A percentile compares a stretch with the other conserved stretches of the same genome.
These are phyloP conservation scores for Xylaria sp. DNA, from an alignment of 2,329 filamentous ascomycete species.

Conservation along the genomic window DNA sequence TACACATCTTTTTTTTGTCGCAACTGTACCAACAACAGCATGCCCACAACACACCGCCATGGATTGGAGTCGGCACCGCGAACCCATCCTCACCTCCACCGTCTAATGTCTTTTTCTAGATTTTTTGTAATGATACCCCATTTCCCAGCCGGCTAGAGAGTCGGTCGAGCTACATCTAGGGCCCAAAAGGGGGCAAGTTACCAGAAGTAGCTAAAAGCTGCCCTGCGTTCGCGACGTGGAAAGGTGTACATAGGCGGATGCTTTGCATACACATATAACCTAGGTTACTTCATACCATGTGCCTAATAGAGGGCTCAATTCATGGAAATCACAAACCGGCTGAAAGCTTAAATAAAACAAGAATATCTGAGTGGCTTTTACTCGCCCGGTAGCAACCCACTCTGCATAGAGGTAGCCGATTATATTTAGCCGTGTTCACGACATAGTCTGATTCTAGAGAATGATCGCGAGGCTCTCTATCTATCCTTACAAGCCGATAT, in stretches of 20 bases:
- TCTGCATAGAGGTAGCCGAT: neutral
- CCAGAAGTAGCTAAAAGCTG: conserved; percentile 12
- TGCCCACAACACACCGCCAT: conserved; percentile 32
- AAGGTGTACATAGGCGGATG: conserved; percentile 36
- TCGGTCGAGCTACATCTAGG: conserved; percentile 25
- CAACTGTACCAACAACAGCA: conserved; percentile 34
- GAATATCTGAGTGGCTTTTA: neutral
- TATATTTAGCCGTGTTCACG: neutral
- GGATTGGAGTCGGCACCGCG: conserved; percentile 29
- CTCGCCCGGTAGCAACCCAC: neutral
- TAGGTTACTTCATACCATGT: conserved; percentile 16
- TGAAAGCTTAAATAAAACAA: neutral
- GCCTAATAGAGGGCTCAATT: conserved; percentile 24
- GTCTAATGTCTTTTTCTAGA: conserved; percentile 29
- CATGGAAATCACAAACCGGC: conserved; percentile 17
- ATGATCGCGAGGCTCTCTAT: too few species aligned
- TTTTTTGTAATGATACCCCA: conserved; percentile 33
- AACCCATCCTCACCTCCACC: conserved; percentile 24
- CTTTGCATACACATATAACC: conserved; percentile 26
- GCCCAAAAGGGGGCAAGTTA: conserved; percentile 17
- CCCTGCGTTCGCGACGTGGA: conserved; percentile 10
- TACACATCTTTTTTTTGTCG: conserved; percentile 27
- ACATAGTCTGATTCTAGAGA: neutral
- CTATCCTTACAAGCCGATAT: too few species aligned
- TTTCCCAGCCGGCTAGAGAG: conserved; percentile 20